A percentile compares a stretch with the other conserved stretches of the same genome.
Conservation (phyloP, 768 basidiomycete species). For the Steccherinum ochraceum region DNA sequence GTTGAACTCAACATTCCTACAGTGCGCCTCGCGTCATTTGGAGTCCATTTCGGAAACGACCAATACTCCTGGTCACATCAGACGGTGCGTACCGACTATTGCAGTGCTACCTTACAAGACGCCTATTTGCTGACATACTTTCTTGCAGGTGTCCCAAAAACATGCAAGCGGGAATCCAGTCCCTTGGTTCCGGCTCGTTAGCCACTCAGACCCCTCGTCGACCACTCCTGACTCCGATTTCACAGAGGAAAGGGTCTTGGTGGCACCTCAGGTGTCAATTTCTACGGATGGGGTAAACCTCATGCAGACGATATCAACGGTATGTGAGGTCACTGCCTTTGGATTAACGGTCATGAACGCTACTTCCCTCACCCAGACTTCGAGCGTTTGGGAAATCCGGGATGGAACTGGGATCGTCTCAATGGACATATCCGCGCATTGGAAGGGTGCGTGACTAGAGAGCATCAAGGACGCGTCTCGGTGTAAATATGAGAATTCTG, state of each 20-base stretch:
- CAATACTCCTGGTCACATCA: conserved; percentile 16
- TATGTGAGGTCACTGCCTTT: no score
- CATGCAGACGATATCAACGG: conserved; percentile 25
- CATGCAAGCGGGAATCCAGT: not conserved
- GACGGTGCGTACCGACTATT: no score
- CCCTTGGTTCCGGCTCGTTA: not conserved
- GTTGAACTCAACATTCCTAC: not conserved
- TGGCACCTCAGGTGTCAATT: conserved; percentile 41
- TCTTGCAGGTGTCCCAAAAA: conserved; percentile 4
- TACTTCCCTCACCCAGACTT: conserved; percentile 14
- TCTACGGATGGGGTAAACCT: conserved; percentile 26
- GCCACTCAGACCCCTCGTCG: not conserved
- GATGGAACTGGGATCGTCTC: conserved; percentile 42
- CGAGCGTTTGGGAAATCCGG: conserved; percentile 46
- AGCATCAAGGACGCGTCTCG: not conserved
- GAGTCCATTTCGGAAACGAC: conserved; percentile 7
- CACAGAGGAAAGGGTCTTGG: conserved; percentile 20
- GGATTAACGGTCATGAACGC: no score
- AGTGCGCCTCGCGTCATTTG: conserved; percentile 3
- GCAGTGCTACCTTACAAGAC: no score
- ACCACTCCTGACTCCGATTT: not conserved
- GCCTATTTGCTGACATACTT: no score
- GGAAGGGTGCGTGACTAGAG: conserved; percentile 8
- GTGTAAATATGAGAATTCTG: not conserved
- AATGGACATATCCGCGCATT: conserved; percentile 30